These are phyloP conservation scores for Prunus mira DNA, from an alignment of 306 rosid species.

Conservation along the genomic window DNA sequence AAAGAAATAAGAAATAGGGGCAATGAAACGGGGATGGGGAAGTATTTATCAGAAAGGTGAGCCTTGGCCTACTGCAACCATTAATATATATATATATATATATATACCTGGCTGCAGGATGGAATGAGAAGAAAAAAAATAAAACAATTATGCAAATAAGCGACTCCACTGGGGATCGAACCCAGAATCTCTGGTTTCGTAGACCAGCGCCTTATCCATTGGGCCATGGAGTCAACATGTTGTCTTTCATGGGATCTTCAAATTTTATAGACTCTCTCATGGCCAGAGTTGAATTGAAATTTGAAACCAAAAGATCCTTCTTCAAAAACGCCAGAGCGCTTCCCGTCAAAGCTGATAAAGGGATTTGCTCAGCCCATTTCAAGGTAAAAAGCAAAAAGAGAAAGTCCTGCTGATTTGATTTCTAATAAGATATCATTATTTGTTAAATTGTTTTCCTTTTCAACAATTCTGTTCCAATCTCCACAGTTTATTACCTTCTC, in stretches of 20 bases:
- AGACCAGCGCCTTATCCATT: constrained; percentile 24
- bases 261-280: rapidly evolving
- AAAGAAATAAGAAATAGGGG: no score
- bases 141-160: not conserved
- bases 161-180: constrained; percentile 37
- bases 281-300: not conserved
- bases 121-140: not conserved
- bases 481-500: not conserved
- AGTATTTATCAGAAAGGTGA: no score
- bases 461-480: no score
- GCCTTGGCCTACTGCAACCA: no score
- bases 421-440: no score
- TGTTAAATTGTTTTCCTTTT: no score
- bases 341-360: not conserved
- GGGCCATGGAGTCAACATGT: not conserved
- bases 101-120: not conserved
- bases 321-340: not conserved
- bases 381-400: not conserved
- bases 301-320: not conserved
- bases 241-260: rapidly evolving
- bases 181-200: constrained; percentile 33
- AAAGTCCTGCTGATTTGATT: not conserved
- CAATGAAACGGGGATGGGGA: no score
- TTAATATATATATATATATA: no score
- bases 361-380: not conserved